Base-by-base conservation (phyloP, 139 green algal genomes). In the Closterium sp. region DNA sequence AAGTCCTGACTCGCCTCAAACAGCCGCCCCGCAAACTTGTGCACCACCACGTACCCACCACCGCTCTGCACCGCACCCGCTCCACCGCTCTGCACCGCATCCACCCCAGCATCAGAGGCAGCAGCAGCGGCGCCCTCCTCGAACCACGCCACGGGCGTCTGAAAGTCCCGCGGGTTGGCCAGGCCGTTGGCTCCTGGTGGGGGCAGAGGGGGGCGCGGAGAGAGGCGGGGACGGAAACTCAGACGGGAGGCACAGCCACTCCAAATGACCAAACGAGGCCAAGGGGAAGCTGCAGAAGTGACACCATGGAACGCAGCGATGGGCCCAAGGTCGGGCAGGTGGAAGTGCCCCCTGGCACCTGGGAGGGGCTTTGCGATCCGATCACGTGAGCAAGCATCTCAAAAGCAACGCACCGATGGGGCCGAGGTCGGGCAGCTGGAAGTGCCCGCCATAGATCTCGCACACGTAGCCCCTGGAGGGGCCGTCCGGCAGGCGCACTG, bases 361-460 rank as follows among this genome's bases (percentile, higher is more conserved):
- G 55, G 55, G 55, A 76, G 55, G 55, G 55, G 55, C 55, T n/a
- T n/a, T n/a, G n/a, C n/a, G n/a, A n/a, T n/a, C n/a, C n/a, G n/a
- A n/a, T n/a, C n/a, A n/a, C n/a, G n/a, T n/a, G n/a, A n/a, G 19
- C 12, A 83, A 83, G 64, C 64, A 83, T 83, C 64, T 28, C 64
- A 83, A 83, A 19, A 19, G 81, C 16, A 33, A 23, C 89, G 19
- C 34, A 93, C 91, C 97, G 31, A 99, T 98, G 7, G 96, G 97
- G 4, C 97, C 97, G 85, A 99, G 95, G 34, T 99, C 97, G 4
- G 97, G 97, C 89, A 99, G 96, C 90, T 91, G 55, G 91, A 99
- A 99, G 94, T 98, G 96, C 9, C 95, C 95, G 2, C 91, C 87
- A 92, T 98, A 99, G 5, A 98, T 92, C 93, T 99, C 97, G 85